These are phyloP conservation scores for Dioszegia crocea DNA, from an alignment of 768 basidiomycete species.

Conservation along the genomic window DNA sequence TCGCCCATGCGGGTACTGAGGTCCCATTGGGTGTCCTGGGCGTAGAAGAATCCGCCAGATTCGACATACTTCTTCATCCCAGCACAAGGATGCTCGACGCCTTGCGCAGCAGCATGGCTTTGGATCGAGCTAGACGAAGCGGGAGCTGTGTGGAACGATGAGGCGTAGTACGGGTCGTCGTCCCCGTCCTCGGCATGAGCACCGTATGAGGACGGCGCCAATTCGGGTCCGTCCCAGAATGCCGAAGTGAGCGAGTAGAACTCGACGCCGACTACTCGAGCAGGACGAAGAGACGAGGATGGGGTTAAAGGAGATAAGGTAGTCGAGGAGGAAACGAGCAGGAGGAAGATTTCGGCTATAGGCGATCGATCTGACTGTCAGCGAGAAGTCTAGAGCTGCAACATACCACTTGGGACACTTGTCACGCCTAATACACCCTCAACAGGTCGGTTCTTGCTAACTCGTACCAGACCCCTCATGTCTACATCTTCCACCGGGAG, in stretches of 20 bases:
- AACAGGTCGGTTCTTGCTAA: conserved; percentile 70
- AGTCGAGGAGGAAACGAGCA: conserved; percentile 70
- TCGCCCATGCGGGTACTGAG: conserved; percentile 75
- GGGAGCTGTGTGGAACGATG: conserved; percentile 29
- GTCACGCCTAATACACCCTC: conserved; percentile 68
- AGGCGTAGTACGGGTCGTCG: conserved; percentile 24
- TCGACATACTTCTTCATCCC: conserved; percentile 86
- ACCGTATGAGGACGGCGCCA: conserved; percentile 13
- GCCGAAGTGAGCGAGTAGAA: conserved; percentile 84
- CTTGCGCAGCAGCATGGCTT: conserved; percentile 41
- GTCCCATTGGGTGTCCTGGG: conserved; percentile 78
- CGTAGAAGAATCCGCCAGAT: conserved; percentile 89
- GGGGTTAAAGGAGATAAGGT: conserved; percentile 58
- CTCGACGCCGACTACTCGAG: conserved; percentile 71
- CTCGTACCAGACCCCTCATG: conserved; percentile 59
- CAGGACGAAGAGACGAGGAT: conserved; percentile 64
- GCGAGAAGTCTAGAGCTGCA: neutral
- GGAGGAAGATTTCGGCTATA: conserved; percentile 63
- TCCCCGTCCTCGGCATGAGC: conserved; percentile 11
- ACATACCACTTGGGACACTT: conserved; percentile 49
- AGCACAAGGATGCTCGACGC: conserved; percentile 78
- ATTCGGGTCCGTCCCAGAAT: conserved; percentile 68
- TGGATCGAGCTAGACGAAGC: conserved; percentile 46
- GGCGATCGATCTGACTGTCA: conserved; percentile 35
- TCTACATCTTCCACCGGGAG: conserved; percentile 69